Evolutionary conservation across 192 early-diverging fungal genomes (phyloP), one percentile per base, ranked within the genome.

Genomic region (Backusella circina): DNA sequence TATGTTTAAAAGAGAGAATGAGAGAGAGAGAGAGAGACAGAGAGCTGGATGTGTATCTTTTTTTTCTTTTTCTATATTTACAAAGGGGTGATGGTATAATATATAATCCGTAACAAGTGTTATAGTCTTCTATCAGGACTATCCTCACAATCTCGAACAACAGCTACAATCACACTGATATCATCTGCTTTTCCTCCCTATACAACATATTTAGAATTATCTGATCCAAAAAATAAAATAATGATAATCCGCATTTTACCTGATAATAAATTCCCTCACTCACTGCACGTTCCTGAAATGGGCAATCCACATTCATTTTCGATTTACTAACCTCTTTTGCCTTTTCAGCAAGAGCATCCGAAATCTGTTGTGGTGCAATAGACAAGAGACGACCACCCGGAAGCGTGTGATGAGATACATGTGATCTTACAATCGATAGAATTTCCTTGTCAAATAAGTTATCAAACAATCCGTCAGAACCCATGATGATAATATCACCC

Each of bases 371-470:
- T 31, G 96, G 95, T 39, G 95, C 92, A 47, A 84, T 67, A 36
- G 79, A 31, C 73, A 80, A 30, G 77, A 80, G 41, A 41, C 72
- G 57, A 72, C 61, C 28, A 50, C 74, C 64, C 18, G 72, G 37
- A 77, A 72, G 39, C 44, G 44, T 75, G n/a, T 41, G 35, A 31
- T 26, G 35, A 7, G 67, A 41, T 10, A 61, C 13, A 30, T 73
- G 41, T 32, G 36, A 39, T 3, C 33, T 35, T 39, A 71, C 76
- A 51, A 47, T 67, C 28, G 38, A 65, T 37, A 99, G 81, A 80
- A 99, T 96, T 74, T 99, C 98, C 65, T 97, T 94, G 77, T 99
- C 98, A 86, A 97, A 98, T 36, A 99, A 83, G 77, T 99, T 99
- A 87, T 99, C 98, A 86, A 97, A 98, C 65, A 99, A 86, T 5